A percentile compares a stretch with the other conserved stretches of the same genome.
Conservation (phyloP, 495 filamentous ascomycete genomes). For the Aspergillus bertholletiae region DNA sequence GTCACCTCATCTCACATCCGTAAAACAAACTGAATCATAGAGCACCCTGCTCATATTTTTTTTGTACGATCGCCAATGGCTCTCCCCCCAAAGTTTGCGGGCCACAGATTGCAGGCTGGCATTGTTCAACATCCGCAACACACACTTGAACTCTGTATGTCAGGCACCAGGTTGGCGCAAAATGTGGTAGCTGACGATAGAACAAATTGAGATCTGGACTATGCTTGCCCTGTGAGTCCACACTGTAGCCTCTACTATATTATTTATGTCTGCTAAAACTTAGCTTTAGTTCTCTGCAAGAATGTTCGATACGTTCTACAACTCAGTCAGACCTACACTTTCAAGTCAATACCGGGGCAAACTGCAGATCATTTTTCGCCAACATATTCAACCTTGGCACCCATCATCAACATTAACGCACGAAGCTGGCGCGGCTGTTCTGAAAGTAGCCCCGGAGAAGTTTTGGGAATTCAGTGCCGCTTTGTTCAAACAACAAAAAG, state of each 20-base stretch:
- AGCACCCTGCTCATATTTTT: not conserved
- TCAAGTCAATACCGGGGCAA: constrained; percentile 51
- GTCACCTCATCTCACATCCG: too few species aligned
- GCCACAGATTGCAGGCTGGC: constrained; percentile 53
- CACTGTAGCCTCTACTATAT: not conserved
- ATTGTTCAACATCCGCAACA: constrained; percentile 50
- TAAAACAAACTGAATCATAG: not conserved
- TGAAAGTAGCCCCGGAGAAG: constrained; percentile 58
- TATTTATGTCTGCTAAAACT: constrained; percentile 13
- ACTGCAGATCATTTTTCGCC: constrained; percentile 75
- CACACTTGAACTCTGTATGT: constrained; percentile 68
- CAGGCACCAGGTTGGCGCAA: not conserved
- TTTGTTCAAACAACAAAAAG: constrained; percentile 66
- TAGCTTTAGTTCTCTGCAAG: constrained; percentile 53
- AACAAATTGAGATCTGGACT: constrained; percentile 62
- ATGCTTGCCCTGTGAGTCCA: constrained; percentile 68
- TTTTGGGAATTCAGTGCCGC: constrained; percentile 76
- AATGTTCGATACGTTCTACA: constrained; percentile 69
- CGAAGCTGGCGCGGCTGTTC: constrained; percentile 80
- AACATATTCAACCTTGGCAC: constrained; percentile 96
- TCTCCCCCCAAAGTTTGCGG: constrained; percentile 70
- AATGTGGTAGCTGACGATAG: not conserved
- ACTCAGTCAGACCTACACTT: constrained; percentile 52
- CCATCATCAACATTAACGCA: constrained; percentile 83
- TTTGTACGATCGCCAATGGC: constrained; percentile 55